Base-by-base conservation (phyloP, 306 rosid species). In the Cyamopsis tetragonoloba region DNA sequence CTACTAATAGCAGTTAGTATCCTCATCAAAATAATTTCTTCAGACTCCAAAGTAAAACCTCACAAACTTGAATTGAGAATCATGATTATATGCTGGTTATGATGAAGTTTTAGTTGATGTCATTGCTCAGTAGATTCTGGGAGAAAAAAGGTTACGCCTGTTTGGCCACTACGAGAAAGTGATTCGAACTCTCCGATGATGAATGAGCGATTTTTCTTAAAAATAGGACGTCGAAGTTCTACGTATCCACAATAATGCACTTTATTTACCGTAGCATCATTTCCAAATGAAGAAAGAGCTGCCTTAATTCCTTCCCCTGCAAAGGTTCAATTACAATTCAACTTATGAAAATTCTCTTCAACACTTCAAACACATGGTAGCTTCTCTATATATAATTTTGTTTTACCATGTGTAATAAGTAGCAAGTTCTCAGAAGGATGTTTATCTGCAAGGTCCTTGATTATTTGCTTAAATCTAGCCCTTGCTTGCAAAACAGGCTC, bases 261-360 rank as follows among this genome's bases (percentile, higher is more conserved):
- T 50, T 75, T 43, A 46, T 81, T 78, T 8, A 83, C 86, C 1
- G 46, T 54, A 12, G 74, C 72, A 5, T 77, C 81, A 42, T 87
- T 72, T 79, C 7, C 51, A 69, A 81, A 81, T 1, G 77, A 35
- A 62, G 88, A 54, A 50, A 86, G 63, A 6, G 96, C 86, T 66
- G 85, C 85, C 7, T 71, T 81, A 42, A 86, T 82, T 55, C 87
- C 98, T 81, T 92, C 96, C 17, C 93, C 97, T 93, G 68, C 75
- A 68, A 26, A 69, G 5, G 41, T 62, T 49, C 35, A 48, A 12
- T 39, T 43, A 43, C 20, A 24, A 13, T 47, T 71, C 58, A 27
- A 19, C 47, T 7, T 14, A 3, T 7, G 23, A 7, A 41, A 26
- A 27, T 5, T 7, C 27, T 50, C 20, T 22, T 10, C 1, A n/a